Base-by-base conservation (phyloP, 2,329 filamentous ascomycete genomes). In the Pseudopithomyces maydicus region DNA sequence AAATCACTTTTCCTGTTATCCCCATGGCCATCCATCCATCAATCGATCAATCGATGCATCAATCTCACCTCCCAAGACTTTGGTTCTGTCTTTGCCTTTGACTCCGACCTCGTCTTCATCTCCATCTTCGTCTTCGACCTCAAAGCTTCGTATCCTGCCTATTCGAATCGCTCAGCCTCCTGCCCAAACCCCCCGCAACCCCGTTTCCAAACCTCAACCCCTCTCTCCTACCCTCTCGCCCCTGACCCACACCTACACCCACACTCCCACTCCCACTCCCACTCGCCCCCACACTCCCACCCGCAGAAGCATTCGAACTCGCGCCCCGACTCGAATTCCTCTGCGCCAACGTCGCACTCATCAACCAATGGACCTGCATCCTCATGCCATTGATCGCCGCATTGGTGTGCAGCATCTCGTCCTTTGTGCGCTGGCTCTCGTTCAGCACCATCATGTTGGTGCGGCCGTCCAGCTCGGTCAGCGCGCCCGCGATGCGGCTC, bases 361-460 rank as follows among this genome's bases (percentile, higher is more conserved):
- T 82, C 12, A 88, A 78, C 85, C 85, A 88, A 51, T 87, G 84
- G 20, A 88, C 77, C 64, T 88, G 85, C 76, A 86, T 81, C 52
- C 83, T 80, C 59, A 87, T 80, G 15, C 79, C 82, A 62, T 81
- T 84, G 43, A 88, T 79, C 38, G 84, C 85, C 2, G 85, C 84
- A 57, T 84, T 86, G 7, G 84, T 82, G 65, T 86, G 85, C 11
- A 85, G 79, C 75, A 88, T 82, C 57, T 88, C 85, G 62, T 88
- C 85, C 57, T 86, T 85, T 48, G 83, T 79, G 3, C 85, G 83
- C 32, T 87, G 78, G 45, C 81, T 85, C 68, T 88, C 85, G 63
- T 87, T 88, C 75, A 88, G 81, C 39, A 85, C 81, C 56, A 85
- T 82, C 84, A 88, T 85, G 70, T 79, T 85, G 36, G 84, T 82